Base-by-base conservation (phyloP, 768 basidiomycete species). In the Royoungia palumana region DNA sequence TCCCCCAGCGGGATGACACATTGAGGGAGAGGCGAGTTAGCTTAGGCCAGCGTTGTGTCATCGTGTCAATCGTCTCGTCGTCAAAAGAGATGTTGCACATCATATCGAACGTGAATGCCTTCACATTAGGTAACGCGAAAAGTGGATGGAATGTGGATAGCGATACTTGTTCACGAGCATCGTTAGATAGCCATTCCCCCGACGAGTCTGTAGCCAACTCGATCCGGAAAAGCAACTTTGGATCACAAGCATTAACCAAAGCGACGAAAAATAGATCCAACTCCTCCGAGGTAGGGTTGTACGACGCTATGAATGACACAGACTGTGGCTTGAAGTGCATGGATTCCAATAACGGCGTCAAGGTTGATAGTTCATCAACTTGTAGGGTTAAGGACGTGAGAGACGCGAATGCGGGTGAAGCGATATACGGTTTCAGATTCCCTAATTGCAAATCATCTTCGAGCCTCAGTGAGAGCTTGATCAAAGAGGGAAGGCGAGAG, bases 1-100 rank as follows among this genome's bases (percentile, higher is more conserved):
- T 45, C 0, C 55, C 57, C 62, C 62, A 65, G 1, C 62, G 60
- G 0, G 50, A 47, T 8, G 10, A 41, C 5, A 39, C 41, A 37
- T 63, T 63, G 48, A 63, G n/a, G 40, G 46, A 57, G 34, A 62
- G 32, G 21, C 3, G 0, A 16, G 2, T 43, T 32, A 63, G 36
- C 14, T 41, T 34, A 2, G 60, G 53, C 64, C 66, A 65, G 40
- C 43, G 53, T 41, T 58, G 53, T 12, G 60, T 24, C 21, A 65
- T 3, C 12, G 38, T 40, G 9, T 36, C 16, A 40, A 67, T 50
- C n/a, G 50, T 55, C 2, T 49, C 46, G 36, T 65, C 60, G 21
- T 58, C 55, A 35, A 65, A 30, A 10, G 13, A 22, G 7, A 67
- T 25, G 27, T 54, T 37, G 21, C 66, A 66, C 1, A 48, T 53